Conservation (phyloP, 805 yeast genomes). For the Wickerhamomyces strasburgensis region DNA sequence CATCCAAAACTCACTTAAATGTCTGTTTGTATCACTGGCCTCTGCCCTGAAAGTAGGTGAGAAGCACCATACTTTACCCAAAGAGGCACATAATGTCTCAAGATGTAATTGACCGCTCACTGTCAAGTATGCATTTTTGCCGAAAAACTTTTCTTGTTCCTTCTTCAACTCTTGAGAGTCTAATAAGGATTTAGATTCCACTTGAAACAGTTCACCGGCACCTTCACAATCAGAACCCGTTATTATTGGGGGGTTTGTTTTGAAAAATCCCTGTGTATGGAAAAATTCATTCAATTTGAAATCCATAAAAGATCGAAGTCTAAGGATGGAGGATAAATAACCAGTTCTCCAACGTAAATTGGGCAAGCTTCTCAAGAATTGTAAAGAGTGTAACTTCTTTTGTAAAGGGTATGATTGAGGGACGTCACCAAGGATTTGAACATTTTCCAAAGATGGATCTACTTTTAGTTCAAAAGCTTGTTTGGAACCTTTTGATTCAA, state of each 20-base stretch:
- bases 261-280: constrained; percentile 47
- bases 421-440: constrained; percentile 57
- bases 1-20: constrained; percentile 96
- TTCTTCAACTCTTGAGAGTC: constrained; percentile 9
- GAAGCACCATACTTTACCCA: constrained; percentile 80
- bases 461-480: constrained; percentile 50
- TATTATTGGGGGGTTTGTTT: constrained; percentile 80
- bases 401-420: constrained; percentile 72
- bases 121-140: constrained; percentile 64
- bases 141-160: constrained; percentile 45
- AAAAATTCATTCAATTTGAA: constrained; percentile 50
- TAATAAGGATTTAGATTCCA: constrained; percentile 34
- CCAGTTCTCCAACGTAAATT: constrained; percentile 71
- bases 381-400: constrained; percentile 65
- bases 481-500: constrained; percentile 42
- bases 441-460: constrained; percentile 25
- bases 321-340: constrained; percentile 57
- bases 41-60: constrained; percentile 96
- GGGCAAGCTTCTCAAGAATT: constrained; percentile 67
- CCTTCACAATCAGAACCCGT: constrained; percentile 96
- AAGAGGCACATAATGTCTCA: constrained; percentile 71
- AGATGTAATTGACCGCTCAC: constrained; percentile 92
- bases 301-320: constrained; percentile 71
- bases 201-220: constrained; percentile 82
- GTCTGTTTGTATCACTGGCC: constrained; percentile 83